phyloP scores from a whole-genome alignment of 2,329 filamentous ascomycete species.

The Daldinia eschscholtzii region DNA sequence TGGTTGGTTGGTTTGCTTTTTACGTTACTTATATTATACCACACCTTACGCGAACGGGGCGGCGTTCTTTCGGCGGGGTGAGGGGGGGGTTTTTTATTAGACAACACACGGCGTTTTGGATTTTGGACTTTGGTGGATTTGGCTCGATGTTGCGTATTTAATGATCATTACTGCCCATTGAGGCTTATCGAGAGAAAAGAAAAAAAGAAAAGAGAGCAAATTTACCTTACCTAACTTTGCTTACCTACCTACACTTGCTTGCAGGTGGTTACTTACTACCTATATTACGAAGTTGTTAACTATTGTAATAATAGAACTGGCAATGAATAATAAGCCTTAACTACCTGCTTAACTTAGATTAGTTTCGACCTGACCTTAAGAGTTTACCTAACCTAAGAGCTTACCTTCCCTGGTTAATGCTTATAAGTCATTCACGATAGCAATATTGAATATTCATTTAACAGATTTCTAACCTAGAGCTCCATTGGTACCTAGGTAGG shows the following conservation, averaged over 20 bases:
- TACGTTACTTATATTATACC: constrained; percentile 1
- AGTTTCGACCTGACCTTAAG: not conserved
- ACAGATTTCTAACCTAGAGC: not conserved
- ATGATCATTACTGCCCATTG: not conserved
- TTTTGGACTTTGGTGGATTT: not conserved
- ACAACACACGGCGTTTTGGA: not conserved
- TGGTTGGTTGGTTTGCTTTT: not conserved
- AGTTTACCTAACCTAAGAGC: not conserved
- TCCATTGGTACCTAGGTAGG: not conserved
- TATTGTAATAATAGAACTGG: constrained; percentile 3
- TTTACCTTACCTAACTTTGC: too few relatives aligned
- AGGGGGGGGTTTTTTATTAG: not conserved
- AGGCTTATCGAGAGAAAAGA: not conserved
- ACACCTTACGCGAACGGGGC: not conserved
- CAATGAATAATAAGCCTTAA: not conserved
- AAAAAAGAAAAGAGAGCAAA: too few relatives aligned
- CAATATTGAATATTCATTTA: constrained; percentile 5
- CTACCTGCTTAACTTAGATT: not conserved
- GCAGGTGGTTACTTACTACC: not conserved
- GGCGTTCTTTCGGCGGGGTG: not conserved
- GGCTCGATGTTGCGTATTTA: not conserved
- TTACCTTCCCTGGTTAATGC: not conserved
- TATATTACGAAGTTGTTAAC: not conserved
- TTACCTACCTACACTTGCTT: too few relatives aligned
- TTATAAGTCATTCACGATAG: not conserved